A percentile compares a stretch with the other conserved stretches of the same genome.
phyloP scores from a whole-genome alignment of 768 basidiomycete species.

The Tephrocybe sp. region DNA sequence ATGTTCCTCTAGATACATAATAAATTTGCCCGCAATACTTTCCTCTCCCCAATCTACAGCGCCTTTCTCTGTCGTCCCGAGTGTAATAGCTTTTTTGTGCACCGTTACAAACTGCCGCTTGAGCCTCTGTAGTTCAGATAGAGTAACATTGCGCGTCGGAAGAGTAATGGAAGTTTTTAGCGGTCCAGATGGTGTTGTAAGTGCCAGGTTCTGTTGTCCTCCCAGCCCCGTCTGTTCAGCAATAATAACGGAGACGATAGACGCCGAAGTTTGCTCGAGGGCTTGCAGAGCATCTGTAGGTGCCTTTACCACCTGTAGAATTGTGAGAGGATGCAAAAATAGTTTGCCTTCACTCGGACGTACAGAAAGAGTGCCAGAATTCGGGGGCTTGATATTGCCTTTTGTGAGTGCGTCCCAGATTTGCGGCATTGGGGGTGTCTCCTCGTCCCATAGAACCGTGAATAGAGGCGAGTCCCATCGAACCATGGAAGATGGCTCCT shows the following conservation, averaged over 20 bases:
- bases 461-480: slow-evolving; percentile 98
- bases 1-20: slow-evolving; percentile 70
- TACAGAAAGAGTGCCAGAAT: slow-evolving; percentile 77
- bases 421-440: slow-evolving; percentile 58
- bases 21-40: slow-evolving; percentile 70
- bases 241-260: slow-evolving; percentile 73
- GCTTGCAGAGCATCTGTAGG: slow-evolving; percentile 86
- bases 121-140: slow-evolving; percentile 84
- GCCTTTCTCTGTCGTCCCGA: slow-evolving; percentile 79
- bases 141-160: slow-evolving; percentile 70
- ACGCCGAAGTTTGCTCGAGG: slow-evolving; percentile 76
- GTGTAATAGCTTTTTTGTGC: slow-evolving; percentile 86
- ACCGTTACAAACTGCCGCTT: slow-evolving; percentile 91
- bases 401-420: slow-evolving; percentile 84
- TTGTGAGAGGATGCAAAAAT: background rate
- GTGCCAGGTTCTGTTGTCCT: slow-evolving; percentile 47
- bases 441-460: slow-evolving; percentile 76
- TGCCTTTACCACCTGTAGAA: slow-evolving; percentile 70
- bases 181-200: slow-evolving; percentile 40
- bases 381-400: slow-evolving; percentile 84
- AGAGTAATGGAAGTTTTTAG: slow-evolving; percentile 54
- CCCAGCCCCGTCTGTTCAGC: slow-evolving; percentile 58
- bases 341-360: slow-evolving; percentile 17
- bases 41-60: slow-evolving; percentile 75
- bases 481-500: slow-evolving; percentile 98